phyloP scores from a whole-genome alignment of 2,329 filamentous ascomycete species.

The Scedosporium dehoogii region DNA sequence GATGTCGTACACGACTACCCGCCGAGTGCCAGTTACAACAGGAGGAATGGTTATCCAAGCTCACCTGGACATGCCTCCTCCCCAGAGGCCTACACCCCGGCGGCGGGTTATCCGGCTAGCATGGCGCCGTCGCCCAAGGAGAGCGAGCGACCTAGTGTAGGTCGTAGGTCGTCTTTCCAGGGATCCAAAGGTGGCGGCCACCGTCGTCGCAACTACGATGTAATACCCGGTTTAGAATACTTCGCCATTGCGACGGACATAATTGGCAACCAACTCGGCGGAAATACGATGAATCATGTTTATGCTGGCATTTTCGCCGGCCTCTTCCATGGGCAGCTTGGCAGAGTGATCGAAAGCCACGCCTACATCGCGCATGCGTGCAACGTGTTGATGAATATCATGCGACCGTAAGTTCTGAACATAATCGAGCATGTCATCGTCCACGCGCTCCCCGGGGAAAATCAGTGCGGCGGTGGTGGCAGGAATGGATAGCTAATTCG shows the following conservation, averaged over 20 bases:
- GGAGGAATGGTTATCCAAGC: slow-evolving; percentile 27
- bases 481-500: slow-evolving; percentile 19
- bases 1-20: slow-evolving; percentile 37
- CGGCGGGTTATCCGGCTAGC: slow-evolving; percentile 24
- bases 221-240: slow-evolving; percentile 82
- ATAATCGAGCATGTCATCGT: too few relatives aligned
- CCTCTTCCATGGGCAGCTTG: slow-evolving; percentile 81
- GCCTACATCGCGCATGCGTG: slow-evolving; percentile 48
- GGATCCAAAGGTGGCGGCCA: slow-evolving; percentile 17
- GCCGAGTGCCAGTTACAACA: slow-evolving; percentile 9
- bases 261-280: slow-evolving; percentile 68
- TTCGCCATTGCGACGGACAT: slow-evolving; percentile 83
- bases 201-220: slow-evolving; percentile 59
- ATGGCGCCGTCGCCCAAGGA: slow-evolving; percentile 41
- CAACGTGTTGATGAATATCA: slow-evolving; percentile 56
- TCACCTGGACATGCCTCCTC: slow-evolving; percentile 11
- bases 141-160: slow-evolving; percentile 31
- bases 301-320: slow-evolving; percentile 79
- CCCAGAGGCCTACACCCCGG: slow-evolving; percentile 41
- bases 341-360: slow-evolving; percentile 76
- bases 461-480: too few relatives aligned
- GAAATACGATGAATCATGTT: slow-evolving; percentile 71
- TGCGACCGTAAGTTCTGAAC: slow-evolving; percentile 56
- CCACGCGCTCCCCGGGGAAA: too few relatives aligned
- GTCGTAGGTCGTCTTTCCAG: slow-evolving; percentile 43